Evolutionary conservation across 2,329 filamentous ascomycete species (phyloP).

Genomic region (Aspergillus pseudoterreus): DNA sequence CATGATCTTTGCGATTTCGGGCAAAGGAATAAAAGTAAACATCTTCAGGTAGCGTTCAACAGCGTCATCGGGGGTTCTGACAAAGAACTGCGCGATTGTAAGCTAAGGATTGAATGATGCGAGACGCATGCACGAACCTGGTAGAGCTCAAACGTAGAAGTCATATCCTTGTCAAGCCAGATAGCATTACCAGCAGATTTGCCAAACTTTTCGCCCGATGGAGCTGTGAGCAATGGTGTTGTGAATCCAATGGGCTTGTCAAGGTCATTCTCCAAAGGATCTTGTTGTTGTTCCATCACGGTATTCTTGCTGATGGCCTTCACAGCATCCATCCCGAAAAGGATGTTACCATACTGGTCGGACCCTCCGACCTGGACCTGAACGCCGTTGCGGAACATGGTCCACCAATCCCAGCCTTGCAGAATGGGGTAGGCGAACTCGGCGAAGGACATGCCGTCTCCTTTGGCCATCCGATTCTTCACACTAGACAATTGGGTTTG

Average conservation of each 20-base stretch:
- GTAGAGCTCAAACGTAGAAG: conserved; percentile 80
- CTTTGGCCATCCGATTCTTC: conserved; percentile 75
- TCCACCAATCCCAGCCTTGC: conserved; percentile 96
- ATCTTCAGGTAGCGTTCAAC: conserved; percentile 79
- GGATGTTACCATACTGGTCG: conserved; percentile 95
- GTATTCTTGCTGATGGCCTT: conserved; percentile 63
- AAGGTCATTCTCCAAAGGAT: conserved; percentile 34
- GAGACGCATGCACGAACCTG: conserved; percentile 43
- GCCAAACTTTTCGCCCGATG: conserved; percentile 84
- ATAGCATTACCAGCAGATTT: conserved; percentile 92
- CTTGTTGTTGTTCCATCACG: conserved; percentile 33
- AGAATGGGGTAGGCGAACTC: conserved; percentile 92
- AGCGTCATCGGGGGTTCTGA: conserved; percentile 75
- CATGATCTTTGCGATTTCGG: conserved; percentile 67
- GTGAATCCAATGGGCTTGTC: conserved; percentile 75
- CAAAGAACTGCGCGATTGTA: conserved; percentile 63
- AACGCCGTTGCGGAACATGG: conserved; percentile 68
- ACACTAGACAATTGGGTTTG: conserved; percentile 50
- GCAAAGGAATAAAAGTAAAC: conserved; percentile 80
- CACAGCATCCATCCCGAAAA: conserved; percentile 81
- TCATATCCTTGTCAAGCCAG: conserved; percentile 83
- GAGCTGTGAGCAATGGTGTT: conserved; percentile 81
- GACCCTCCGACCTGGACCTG: conserved; percentile 91
- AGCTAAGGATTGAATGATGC: conserved; percentile 8
- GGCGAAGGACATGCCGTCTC: conserved; percentile 88